Conservation (phyloP, 768 basidiomycete species). For the Tylopilus felleus region DNA sequence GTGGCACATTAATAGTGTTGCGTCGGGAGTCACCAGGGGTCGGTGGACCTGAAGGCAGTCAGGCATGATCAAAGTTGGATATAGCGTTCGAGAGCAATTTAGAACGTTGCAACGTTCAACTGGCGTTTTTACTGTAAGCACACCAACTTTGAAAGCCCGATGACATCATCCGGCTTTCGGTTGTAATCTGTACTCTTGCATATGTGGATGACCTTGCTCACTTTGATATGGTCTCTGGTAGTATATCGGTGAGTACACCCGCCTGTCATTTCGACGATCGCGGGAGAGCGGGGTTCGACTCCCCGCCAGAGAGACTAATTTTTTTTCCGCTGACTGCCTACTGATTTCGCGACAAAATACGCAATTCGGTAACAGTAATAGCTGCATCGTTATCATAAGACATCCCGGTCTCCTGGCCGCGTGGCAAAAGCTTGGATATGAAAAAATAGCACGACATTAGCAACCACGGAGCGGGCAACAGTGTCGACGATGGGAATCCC, state of each 20-base stretch:
- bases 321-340: not conserved
- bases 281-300: slow-evolving; percentile 45
- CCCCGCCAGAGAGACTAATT: slow-evolving; percentile 40
- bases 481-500: not conserved
- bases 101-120: too few species aligned
- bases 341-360: not conserved
- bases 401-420: not conserved
- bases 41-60: too few species aligned
- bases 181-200: not conserved
- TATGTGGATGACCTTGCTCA: fast-evolving
- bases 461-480: not conserved
- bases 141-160: too few species aligned
- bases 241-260: slow-evolving; percentile 52
- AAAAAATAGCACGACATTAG: not conserved
- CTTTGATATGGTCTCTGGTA: slow-evolving; percentile 35
- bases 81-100: too few species aligned
- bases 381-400: too few species aligned
- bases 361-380: too few species aligned
- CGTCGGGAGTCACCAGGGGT: too few species aligned
- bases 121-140: too few species aligned
- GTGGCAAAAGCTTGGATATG: not conserved
- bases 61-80: too few species aligned
- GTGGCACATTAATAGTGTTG: too few species aligned
- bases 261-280: slow-evolving; percentile 38
- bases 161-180: too few species aligned